phyloP scores from a whole-genome alignment of 2,329 filamentous ascomycete genomes.

The Scedosporium apiospermum region DNA sequence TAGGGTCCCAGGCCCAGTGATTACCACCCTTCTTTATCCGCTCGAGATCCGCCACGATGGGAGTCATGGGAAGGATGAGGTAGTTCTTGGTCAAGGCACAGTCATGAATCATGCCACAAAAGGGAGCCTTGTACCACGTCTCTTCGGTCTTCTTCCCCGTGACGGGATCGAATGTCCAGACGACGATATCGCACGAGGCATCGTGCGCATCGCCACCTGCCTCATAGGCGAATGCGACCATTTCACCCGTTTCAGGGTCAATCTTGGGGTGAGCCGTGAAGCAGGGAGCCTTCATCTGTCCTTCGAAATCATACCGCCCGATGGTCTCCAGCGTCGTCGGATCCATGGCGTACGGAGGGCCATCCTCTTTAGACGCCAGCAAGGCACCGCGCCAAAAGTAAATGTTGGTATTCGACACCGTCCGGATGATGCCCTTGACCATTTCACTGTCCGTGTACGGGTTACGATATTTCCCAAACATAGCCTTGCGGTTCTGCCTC shows the following conservation, averaged over 20 bases:
- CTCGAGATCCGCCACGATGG: slow-evolving; percentile 33
- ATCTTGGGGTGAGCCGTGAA: slow-evolving; percentile 45
- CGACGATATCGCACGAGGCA: slow-evolving; percentile 31
- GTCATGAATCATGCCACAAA: slow-evolving; percentile 43
- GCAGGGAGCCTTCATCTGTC: slow-evolving; percentile 34
- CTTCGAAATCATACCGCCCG: slow-evolving; percentile 41
- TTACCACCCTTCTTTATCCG: slow-evolving; percentile 34
- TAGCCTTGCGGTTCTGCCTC: slow-evolving; percentile 19
- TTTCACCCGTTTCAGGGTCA: slow-evolving; percentile 39
- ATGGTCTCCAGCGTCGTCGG: slow-evolving; percentile 38
- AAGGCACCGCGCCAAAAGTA: slow-evolving; percentile 46
- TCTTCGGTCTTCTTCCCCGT: slow-evolving; percentile 34
- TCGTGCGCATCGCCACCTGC: slow-evolving; percentile 32
- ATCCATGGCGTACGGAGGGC: slow-evolving; percentile 41
- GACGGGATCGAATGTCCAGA: slow-evolving; percentile 32
- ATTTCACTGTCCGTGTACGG: slow-evolving; percentile 46
- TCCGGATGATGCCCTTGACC: slow-evolving; percentile 44
- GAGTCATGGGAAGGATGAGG: slow-evolving; percentile 36
- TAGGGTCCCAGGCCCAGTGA: slow-evolving; percentile 42
- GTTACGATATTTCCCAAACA: slow-evolving; percentile 36
- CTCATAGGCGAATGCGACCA: slow-evolving; percentile 42
- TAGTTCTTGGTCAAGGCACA: slow-evolving; percentile 37
- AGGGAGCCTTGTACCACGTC: slow-evolving; percentile 38
- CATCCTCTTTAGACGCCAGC: slow-evolving; percentile 46
- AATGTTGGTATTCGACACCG: slow-evolving; percentile 51